These are phyloP conservation scores for Digitaria exilis DNA, from an alignment of 202 grass and related monocot species.

Conservation along the genomic window DNA sequence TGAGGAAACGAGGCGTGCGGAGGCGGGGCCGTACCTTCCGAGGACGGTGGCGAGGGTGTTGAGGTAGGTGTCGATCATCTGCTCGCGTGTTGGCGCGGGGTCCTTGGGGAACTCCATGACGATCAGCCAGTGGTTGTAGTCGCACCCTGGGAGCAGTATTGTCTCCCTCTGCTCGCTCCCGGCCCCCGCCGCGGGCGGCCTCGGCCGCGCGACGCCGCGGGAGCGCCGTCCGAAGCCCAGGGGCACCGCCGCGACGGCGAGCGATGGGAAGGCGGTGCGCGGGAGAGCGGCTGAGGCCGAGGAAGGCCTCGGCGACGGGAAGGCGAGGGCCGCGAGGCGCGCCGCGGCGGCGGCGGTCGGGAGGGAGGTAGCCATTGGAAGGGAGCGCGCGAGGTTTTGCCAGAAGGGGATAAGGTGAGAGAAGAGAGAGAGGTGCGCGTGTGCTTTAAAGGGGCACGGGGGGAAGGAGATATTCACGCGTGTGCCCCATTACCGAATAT, in stretches of 20 bases:
- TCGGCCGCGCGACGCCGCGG: background rate
- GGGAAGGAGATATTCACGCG: background rate
- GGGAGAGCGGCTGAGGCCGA: background rate
- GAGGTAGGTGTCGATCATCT: slow-evolving; percentile 99
- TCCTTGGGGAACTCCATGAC: slow-evolving; percentile 99
- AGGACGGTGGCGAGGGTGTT: slow-evolving; percentile 85
- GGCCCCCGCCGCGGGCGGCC: slow-evolving; percentile 14
- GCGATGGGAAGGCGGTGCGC: background rate
- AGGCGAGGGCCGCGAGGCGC: background rate
- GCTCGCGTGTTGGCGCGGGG: slow-evolving; percentile 83
- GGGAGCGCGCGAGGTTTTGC: background rate
- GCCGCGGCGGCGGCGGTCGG: background rate
- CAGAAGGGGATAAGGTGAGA: background rate
- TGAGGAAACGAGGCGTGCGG: too few relatives aligned
- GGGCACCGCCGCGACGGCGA: slow-evolving; percentile 21
- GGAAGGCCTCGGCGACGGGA: background rate
- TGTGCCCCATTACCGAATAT: background rate
- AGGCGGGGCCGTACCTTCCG: slow-evolving; percentile 55
- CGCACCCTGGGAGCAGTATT: slow-evolving; percentile 92
- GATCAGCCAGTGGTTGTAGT: slow-evolving; percentile 99
- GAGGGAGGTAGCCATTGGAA: background rate
- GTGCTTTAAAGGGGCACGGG: background rate
- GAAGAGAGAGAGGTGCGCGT: background rate
- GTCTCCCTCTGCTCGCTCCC: slow-evolving; percentile 71
- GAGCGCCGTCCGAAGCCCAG: background rate